A percentile compares a stretch with the other conserved stretches of the same genome.
Conservation (phyloP, 179 eudicot species). For the Nepenthes alata region DNA sequence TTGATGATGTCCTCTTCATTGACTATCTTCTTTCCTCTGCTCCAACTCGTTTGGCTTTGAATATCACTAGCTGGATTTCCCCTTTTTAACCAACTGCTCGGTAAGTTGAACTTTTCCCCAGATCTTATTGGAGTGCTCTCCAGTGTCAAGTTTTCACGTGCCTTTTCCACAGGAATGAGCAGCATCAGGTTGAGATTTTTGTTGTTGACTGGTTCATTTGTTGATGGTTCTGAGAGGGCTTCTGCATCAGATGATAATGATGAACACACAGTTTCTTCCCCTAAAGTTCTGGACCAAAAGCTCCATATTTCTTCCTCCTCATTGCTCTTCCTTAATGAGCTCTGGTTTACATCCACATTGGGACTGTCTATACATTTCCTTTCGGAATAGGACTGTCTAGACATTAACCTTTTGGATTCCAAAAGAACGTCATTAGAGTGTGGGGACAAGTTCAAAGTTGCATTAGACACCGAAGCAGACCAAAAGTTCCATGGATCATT, state of each 20-base stretch:
- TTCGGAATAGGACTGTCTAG: slow-evolving; percentile 15
- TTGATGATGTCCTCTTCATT: slow-evolving; percentile 14
- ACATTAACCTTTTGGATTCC: slow-evolving; percentile 5
- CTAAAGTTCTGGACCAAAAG: slow-evolving; percentile 34
- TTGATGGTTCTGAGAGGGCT: slow-evolving; percentile 17
- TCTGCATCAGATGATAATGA: slow-evolving; percentile 14
- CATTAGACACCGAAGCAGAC: slow-evolving; percentile 14
- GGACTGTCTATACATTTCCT: slow-evolving; percentile 3
- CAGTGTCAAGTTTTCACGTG: slow-evolving; percentile 8
- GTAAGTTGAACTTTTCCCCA: slow-evolving; percentile 16
- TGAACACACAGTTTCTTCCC: slow-evolving; percentile 25
- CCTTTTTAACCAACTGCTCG: slow-evolving; percentile 52
- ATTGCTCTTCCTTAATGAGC: slow-evolving; percentile 7
- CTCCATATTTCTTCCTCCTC: slow-evolving; percentile 19
- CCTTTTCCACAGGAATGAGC: slow-evolving; percentile 12
- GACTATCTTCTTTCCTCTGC: slow-evolving; percentile 16
- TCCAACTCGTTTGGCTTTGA: slow-evolving; percentile 25
- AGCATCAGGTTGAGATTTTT: slow-evolving; percentile 16
- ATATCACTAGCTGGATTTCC: slow-evolving; percentile 38
- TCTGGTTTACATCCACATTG: slow-evolving; percentile 4
- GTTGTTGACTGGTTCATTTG: slow-evolving; percentile 8
- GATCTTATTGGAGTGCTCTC: slow-evolving; percentile 24
- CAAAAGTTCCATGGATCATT: slow-evolving; percentile 27
- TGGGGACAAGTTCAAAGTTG: slow-evolving; percentile 7
- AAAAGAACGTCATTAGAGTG: slow-evolving; percentile 8